Evolutionary conservation across 257 asterid species (phyloP).

Genomic region (Osmanthus fragrans): DNA sequence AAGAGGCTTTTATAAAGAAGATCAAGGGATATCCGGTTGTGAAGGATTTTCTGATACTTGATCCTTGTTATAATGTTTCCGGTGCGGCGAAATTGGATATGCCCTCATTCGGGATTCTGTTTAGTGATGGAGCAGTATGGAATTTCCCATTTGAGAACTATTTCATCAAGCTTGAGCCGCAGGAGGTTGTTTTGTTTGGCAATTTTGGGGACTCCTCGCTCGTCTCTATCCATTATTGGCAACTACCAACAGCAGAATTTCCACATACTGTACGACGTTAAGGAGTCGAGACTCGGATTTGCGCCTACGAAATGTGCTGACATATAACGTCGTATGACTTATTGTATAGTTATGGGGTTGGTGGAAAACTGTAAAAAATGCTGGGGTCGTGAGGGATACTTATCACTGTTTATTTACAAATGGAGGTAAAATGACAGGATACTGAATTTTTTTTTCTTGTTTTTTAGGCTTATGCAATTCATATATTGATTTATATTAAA

Average conservation of each 20-base stretch:
- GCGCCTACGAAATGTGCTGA: constrained; percentile 76
- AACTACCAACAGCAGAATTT: constrained; percentile 95
- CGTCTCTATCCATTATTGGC: constrained; percentile 82
- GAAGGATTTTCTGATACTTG: constrained; percentile 64
- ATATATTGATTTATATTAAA: constrained; percentile 16
- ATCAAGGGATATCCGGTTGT: constrained; percentile 51
- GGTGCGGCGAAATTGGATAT: constrained; percentile 44
- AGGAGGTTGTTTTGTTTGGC: constrained; percentile 82
- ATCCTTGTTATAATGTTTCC: constrained; percentile 82
- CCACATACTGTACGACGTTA: constrained; percentile 70
- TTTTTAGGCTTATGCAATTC: constrained; percentile 25
- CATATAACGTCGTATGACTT: constrained; percentile 23
- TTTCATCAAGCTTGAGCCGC: constrained; percentile 73
- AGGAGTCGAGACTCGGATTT: constrained; percentile 75
- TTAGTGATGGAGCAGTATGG: constrained; percentile 86
- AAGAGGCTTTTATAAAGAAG: constrained; percentile 57
- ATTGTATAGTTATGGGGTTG: constrained; percentile 27
- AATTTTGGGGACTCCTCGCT: constrained; percentile 68
- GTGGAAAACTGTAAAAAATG: constrained; percentile 37
- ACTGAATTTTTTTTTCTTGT: constrained; percentile 11
- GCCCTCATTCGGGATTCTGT: constrained; percentile 75
- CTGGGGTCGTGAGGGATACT: constrained; percentile 6
- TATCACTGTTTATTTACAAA: background rate
- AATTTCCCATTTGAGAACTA: constrained; percentile 80
- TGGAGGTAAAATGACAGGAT: background rate